These are phyloP conservation scores for Aspergillus bombycis DNA, from an alignment of 2,329 filamentous ascomycete genomes.

Conservation along the genomic window DNA sequence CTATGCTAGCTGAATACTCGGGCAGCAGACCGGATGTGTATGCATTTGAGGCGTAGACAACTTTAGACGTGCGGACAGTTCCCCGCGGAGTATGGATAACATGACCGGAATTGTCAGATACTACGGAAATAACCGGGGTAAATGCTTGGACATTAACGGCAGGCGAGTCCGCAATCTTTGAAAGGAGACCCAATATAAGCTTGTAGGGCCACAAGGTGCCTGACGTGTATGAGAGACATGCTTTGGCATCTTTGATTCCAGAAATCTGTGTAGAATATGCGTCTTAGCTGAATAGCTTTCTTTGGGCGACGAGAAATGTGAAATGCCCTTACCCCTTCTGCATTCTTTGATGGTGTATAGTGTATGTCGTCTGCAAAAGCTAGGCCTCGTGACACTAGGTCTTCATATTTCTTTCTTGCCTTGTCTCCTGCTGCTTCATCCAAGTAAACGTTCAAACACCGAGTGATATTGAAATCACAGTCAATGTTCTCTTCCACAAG, in stretches of 20 bases:
- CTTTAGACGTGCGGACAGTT: conserved; percentile 61
- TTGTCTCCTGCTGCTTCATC: conserved; percentile 38
- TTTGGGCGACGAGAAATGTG: not conserved
- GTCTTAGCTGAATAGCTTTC: not conserved
- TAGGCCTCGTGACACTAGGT: conserved; percentile 33
- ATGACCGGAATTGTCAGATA: conserved; percentile 52
- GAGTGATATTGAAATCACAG: conserved; percentile 48
- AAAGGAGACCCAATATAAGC: conserved; percentile 72
- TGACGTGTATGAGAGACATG: conserved; percentile 40
- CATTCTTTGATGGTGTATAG: conserved; percentile 29
- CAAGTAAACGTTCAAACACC: conserved; percentile 47
- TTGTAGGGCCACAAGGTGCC: conserved; percentile 69
- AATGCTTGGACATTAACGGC: conserved; percentile 58
- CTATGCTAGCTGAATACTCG: conserved; percentile 69
- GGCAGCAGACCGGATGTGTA: conserved; percentile 80
- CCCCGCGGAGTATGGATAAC: conserved; percentile 64
- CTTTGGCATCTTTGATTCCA: conserved; percentile 45
- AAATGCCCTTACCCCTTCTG: conserved; percentile 30
- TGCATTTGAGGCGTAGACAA: conserved; percentile 81
- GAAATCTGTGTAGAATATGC: conserved; percentile 31
- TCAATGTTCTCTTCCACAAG: conserved; percentile 48
- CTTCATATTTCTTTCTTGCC: conserved; percentile 32
- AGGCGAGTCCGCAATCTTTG: conserved; percentile 54
- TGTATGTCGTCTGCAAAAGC: conserved; percentile 35
- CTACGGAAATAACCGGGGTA: conserved; percentile 48